Percentiles rank a stretch among this genome's conserved stretches.
These are phyloP conservation scores for Hypoxylon cercidicola DNA, from an alignment of 495 filamentous ascomycete species.

Conservation along the genomic window DNA sequence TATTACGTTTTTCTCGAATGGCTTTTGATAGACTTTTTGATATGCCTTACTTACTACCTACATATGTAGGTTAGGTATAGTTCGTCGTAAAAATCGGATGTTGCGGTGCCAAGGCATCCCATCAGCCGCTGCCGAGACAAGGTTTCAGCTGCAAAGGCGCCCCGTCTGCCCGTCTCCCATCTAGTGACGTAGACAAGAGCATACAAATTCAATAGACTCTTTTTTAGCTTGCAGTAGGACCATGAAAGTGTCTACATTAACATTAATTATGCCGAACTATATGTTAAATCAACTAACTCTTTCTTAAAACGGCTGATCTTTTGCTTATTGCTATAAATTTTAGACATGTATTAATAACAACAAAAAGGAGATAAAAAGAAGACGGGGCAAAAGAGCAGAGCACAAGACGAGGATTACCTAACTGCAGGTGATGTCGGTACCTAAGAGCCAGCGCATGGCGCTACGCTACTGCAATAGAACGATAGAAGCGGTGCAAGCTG, in stretches of 20 bases:
- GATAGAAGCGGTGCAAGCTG: background rate
- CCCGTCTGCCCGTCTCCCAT: slow-evolving; percentile 2
- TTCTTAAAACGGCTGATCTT: too few relatives aligned
- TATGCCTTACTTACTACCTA: too few relatives aligned
- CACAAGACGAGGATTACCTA: too few relatives aligned
- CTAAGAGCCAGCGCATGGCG: background rate
- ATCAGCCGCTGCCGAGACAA: slow-evolving; percentile 29
- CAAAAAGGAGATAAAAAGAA: too few relatives aligned
- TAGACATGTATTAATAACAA: too few relatives aligned
- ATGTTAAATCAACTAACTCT: background rate
- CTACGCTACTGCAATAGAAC: background rate
- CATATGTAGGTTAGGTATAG: slow-evolving; percentile 10
- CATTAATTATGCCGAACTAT: slow-evolving; percentile 18
- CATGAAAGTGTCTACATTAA: slow-evolving; percentile 8
- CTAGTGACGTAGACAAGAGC: background rate
- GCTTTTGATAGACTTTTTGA: too few relatives aligned
- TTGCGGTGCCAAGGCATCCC: slow-evolving; percentile 15
- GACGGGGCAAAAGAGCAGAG: too few relatives aligned
- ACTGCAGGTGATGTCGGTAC: too few relatives aligned
- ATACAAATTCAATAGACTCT: slow-evolving; percentile 28
- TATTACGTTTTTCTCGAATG: background rate
- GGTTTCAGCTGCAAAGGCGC: slow-evolving; percentile 11
- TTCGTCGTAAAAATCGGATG: slow-evolving; percentile 11
- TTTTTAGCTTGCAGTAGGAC: slow-evolving; percentile 12
- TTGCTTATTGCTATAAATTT: too few relatives aligned